Percentiles rank a stretch among this genome's conserved stretches.
phyloP scores from a whole-genome alignment of 2,329 filamentous ascomycete genomes.

The Clonostachys chloroleuca region DNA sequence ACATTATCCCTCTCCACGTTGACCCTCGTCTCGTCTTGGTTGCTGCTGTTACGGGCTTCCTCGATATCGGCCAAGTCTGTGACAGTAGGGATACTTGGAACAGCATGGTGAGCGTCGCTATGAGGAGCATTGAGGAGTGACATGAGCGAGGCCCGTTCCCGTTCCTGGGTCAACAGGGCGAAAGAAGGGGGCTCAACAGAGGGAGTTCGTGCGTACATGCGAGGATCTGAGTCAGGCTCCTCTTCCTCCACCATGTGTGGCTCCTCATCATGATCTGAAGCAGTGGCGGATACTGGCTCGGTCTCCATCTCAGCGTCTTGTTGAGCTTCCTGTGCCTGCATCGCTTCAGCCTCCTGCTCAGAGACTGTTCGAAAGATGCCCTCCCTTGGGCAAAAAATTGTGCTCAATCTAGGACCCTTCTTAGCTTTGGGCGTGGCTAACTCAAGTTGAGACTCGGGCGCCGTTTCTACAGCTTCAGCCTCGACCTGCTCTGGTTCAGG shows the following conservation, averaged over 20 bases:
- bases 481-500: constrained; percentile 5
- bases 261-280: constrained; percentile 3
- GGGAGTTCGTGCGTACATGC: constrained; percentile 52
- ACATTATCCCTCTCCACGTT: not conserved
- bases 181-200: constrained; percentile 59
- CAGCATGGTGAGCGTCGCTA: constrained; percentile 22
- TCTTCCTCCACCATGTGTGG: constrained; percentile 7
- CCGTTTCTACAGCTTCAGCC: not conserved
- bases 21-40: not conserved
- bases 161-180: constrained; percentile 46
- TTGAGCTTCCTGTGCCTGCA: constrained; percentile 21
- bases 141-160: constrained; percentile 45
- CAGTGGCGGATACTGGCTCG: constrained; percentile 5
- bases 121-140: constrained; percentile 57
- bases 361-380: constrained; percentile 60
- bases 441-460: not conserved
- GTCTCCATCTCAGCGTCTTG: constrained; percentile 8
- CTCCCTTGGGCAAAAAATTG: constrained; percentile 56
- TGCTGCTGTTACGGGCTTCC: not conserved
- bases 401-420: constrained; percentile 40
- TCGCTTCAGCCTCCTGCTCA: constrained; percentile 42
- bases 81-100: constrained; percentile 34
- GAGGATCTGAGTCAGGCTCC: constrained; percentile 23
- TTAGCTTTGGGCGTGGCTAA: constrained; percentile 22
- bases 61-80: constrained; percentile 9